Evolutionary conservation across 345 rosid genomes (phyloP).

Genomic region (Aegle marmelos): DNA sequence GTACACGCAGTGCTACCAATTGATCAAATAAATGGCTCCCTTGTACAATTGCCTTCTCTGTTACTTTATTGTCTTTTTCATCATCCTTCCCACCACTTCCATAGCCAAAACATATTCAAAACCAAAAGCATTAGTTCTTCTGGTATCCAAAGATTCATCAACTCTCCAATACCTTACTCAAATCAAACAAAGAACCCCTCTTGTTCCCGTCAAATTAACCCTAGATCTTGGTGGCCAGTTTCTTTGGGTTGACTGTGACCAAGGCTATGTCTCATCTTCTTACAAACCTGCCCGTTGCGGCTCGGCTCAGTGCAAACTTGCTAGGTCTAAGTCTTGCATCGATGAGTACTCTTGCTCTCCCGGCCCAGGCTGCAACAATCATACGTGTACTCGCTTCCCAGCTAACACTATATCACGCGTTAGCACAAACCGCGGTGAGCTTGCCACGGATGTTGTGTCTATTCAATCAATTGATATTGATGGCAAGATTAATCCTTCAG

Average conservation of each 20-base stretch:
- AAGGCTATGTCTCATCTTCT: conserved; percentile 38
- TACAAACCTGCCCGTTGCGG: conserved; percentile 27
- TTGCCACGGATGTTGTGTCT: conserved; percentile 27
- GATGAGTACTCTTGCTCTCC: neutral
- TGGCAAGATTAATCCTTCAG: conserved; percentile 33
- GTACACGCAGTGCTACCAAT: no score
- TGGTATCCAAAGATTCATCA: conserved; percentile 18
- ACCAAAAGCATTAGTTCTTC: conserved; percentile 21
- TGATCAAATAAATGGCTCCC: neutral
- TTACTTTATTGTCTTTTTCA: neutral
- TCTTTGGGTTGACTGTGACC: conserved; percentile 46
- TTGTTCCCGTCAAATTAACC: conserved; percentile 14
- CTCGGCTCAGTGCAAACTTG: conserved; percentile 37
- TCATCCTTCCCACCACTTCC: neutral
- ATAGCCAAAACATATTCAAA: neutral
- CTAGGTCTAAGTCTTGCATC: neutral
- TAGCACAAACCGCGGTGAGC: no score
- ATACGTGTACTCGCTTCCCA: conserved; percentile 32
- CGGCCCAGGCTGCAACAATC: neutral
- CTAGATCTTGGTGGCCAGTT: conserved; percentile 42
- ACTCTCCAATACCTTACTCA: conserved; percentile 20
- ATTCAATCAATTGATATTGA: conserved; percentile 31
- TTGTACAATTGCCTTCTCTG: neutral
- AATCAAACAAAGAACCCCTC: conserved; percentile 27
- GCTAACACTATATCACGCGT: conserved; percentile 21